Percentiles rank a stretch among this genome's conserved stretches.
Evolutionary conservation across 192 early-diverging fungal genomes (phyloP).

Genomic region (Rhizophagus clarus): DNA sequence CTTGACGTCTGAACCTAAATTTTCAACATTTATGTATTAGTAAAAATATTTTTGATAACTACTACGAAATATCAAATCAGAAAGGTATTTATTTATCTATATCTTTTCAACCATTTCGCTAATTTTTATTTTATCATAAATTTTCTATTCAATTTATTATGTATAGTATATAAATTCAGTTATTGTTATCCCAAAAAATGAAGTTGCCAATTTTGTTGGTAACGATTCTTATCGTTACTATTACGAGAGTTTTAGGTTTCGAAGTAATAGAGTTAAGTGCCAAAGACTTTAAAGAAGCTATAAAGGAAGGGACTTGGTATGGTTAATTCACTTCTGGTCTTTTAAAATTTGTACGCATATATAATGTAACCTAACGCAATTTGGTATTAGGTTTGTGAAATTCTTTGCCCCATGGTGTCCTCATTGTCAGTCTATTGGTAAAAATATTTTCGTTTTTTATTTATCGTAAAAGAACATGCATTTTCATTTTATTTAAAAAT

Average conservation of each 20-base stretch:
- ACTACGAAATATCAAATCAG: background rate
- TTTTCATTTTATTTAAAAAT: no score
- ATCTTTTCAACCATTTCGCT: background rate
- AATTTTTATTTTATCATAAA: background rate
- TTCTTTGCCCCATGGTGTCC: constrained; percentile 50
- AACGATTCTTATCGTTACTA: background rate
- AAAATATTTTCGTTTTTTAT: background rate
- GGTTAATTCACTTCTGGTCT: background rate
- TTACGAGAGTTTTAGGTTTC: background rate
- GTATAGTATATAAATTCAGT: background rate
- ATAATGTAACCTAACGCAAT: background rate
- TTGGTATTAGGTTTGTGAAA: constrained; percentile 52
- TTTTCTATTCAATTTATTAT: background rate
- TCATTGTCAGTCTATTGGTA: constrained; percentile 51
- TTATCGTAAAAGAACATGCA: no score
- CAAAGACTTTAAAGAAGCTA: background rate
- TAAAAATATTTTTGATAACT: no score
- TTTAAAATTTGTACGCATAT: background rate
- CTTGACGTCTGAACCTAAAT: no score
- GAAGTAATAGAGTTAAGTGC: background rate
- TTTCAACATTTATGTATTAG: no score
- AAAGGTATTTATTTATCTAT: background rate
- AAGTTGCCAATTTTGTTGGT: background rate
- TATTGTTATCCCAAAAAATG: background rate
- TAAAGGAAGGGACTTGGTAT: background rate